phyloP scores from a whole-genome alignment of 495 filamentous ascomycete genomes.

The Collariella sp. region DNA sequence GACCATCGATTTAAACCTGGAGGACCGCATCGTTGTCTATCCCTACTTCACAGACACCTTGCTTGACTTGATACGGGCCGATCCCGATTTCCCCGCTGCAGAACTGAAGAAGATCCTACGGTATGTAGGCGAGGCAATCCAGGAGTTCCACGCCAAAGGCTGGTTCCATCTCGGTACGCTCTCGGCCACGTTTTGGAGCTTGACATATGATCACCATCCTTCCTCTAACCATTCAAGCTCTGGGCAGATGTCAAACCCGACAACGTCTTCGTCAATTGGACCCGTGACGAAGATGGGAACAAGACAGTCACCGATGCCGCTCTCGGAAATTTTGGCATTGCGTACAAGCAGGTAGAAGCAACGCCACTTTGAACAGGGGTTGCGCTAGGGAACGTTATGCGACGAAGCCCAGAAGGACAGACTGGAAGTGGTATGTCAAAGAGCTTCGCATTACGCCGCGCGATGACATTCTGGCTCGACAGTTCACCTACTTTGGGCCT shows the following conservation, averaged over 20 bases:
- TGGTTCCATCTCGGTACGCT: neutral
- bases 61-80: neutral
- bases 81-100: neutral
- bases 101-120: neutral
- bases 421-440: neutral
- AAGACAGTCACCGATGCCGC: constrained; percentile 1
- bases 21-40: neutral
- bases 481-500: constrained; percentile 1
- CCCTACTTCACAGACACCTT: neutral
- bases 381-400: neutral
- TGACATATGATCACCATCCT: neutral
- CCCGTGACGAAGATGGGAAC: neutral
- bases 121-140: neutral
- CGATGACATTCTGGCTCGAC: neutral
- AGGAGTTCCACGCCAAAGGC: neutral
- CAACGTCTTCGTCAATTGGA: constrained; percentile 1
- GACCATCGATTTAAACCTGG: neutral
- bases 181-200: neutral
- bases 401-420: constrained; percentile 5
- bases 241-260: constrained; percentile 2
- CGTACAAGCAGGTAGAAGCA: neutral
- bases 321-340: neutral
- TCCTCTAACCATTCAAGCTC: neutral
- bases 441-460: neutral
- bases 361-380: neutral